phyloP scores from a whole-genome alignment of 1,284 basidiomycete species.

The Boletus holoroseus region DNA sequence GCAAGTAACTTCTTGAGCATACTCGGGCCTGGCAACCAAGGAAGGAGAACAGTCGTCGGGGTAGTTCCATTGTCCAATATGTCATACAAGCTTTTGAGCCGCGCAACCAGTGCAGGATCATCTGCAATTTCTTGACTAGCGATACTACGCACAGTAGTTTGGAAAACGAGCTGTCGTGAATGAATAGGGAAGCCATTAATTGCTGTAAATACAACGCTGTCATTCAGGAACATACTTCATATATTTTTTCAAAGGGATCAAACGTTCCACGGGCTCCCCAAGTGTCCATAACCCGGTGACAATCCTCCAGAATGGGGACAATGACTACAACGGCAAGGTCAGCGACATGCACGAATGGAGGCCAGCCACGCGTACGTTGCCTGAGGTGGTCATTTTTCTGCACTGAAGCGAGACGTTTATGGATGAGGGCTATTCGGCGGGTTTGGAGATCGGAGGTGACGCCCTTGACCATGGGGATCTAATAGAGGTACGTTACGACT shows the following conservation, averaged over 20 bases:
- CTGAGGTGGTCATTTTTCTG: constrained; percentile 56
- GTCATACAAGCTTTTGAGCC: constrained; percentile 60
- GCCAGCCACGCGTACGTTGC: constrained; percentile 43
- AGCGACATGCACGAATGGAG: constrained; percentile 10
- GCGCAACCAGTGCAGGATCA: constrained; percentile 51
- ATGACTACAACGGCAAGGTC: constrained; percentile 45
- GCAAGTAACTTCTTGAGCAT: constrained; percentile 63
- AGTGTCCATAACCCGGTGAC: constrained; percentile 48
- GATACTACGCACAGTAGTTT: constrained; percentile 61
- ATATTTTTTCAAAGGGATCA: constrained; percentile 65
- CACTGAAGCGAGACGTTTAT: constrained; percentile 57
- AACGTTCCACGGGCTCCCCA: constrained; percentile 59
- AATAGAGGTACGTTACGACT: constrained; percentile 7
- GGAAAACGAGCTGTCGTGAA: constrained; percentile 55
- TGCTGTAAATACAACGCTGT: neutral
- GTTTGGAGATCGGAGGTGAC: constrained; percentile 64
- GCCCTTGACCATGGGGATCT: constrained; percentile 70
- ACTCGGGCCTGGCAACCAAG: constrained; percentile 66
- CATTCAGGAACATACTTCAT: constrained; percentile 46
- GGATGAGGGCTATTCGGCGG: constrained; percentile 55
- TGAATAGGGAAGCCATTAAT: neutral
- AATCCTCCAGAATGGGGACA: constrained; percentile 57
- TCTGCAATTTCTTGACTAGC: constrained; percentile 63
- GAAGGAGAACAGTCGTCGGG: constrained; percentile 60
- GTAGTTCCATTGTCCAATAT: constrained; percentile 62